A percentile compares a stretch with the other conserved stretches of the same genome.
Conservation (phyloP, 139 green algal genomes). For the Diplosphaera chodatii region DNA sequence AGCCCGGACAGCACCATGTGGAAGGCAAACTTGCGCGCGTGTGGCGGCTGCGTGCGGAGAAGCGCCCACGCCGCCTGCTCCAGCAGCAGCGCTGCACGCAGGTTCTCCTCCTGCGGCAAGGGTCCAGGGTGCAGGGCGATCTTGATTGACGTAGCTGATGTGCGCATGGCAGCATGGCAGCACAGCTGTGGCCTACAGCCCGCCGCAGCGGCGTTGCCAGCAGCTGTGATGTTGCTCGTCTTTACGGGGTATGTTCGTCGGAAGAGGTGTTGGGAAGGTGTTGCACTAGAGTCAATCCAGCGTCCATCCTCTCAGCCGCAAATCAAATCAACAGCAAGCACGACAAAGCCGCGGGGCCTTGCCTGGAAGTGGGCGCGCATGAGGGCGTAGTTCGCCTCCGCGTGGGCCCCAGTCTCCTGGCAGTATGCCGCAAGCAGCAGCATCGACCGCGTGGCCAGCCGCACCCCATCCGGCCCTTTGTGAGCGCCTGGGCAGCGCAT, state of each 20-base stretch:
- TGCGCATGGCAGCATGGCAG: too few species aligned
- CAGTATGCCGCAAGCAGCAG: slow-evolving; percentile 39
- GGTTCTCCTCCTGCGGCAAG: slow-evolving; percentile 52
- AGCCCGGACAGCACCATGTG: slow-evolving; percentile 86
- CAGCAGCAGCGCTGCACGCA: slow-evolving; percentile 75
- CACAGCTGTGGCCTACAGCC: too few species aligned
- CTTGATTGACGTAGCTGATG: too few species aligned
- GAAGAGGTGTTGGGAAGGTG: too few species aligned
- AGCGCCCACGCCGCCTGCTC: slow-evolving; percentile 76
- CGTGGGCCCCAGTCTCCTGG: slow-evolving; percentile 14
- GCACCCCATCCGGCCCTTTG: slow-evolving; percentile 10
- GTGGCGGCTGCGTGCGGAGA: slow-evolving; percentile 41
- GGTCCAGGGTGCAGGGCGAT: too few species aligned
- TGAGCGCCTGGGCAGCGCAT: not conserved
- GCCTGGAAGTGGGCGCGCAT: slow-evolving; percentile 72
- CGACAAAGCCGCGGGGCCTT: too few species aligned
- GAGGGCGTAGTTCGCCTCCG: slow-evolving; percentile 51
- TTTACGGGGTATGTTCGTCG: too few species aligned
- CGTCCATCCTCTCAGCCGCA: too few species aligned
- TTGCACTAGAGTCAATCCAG: too few species aligned
- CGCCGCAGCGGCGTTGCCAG: too few species aligned
- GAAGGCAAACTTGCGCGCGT: slow-evolving; percentile 75
- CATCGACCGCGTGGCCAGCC: slow-evolving; percentile 47
- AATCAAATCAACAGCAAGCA: too few species aligned
- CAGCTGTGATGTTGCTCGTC: too few species aligned